A percentile compares a stretch with the other conserved stretches of the same genome.
Evolutionary conservation across 768 basidiomycete genomes (phyloP).

Genomic region (Podaxis sp.): DNA sequence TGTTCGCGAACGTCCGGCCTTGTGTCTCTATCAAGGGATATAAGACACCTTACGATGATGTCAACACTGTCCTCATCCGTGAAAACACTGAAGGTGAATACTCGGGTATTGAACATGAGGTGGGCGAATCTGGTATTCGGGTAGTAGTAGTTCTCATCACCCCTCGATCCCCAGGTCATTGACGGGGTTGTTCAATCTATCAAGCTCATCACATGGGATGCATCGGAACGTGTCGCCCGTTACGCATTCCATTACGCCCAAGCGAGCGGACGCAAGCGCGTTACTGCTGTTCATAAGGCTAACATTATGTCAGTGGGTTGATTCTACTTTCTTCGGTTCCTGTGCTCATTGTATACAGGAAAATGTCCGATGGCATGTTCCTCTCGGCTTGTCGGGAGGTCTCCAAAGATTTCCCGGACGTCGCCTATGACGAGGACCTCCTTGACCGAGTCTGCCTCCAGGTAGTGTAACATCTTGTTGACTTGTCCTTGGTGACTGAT

Average conservation of each 20-base stretch:
- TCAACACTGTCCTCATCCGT: conserved; percentile 96
- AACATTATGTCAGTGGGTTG: conserved; percentile 84
- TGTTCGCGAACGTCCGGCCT: conserved; percentile 98
- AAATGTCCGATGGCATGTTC: conserved; percentile 99
- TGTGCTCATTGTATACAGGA: conserved; percentile 50
- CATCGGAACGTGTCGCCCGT: conserved; percentile 96
- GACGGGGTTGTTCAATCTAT: conserved; percentile 99
- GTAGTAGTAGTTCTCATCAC: background rate
- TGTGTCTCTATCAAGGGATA: conserved; percentile 94
- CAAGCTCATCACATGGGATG: conserved; percentile 99
- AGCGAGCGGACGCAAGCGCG: conserved; percentile 80
- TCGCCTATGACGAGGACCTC: conserved; percentile 95
- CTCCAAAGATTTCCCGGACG: conserved; percentile 91
- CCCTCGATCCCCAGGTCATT: conserved; percentile 59
- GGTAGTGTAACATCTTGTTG: conserved; percentile 38
- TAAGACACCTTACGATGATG: conserved; percentile 98
- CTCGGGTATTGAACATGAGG: conserved; percentile 99
- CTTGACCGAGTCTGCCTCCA: conserved; percentile 95
- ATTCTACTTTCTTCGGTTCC: background rate
- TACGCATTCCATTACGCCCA: conserved; percentile 99
- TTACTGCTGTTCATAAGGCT: conserved; percentile 99
- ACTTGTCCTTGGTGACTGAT: background rate
- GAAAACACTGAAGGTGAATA: conserved; percentile 99
- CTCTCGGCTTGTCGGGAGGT: conserved; percentile 95
- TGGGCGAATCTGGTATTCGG: conserved; percentile 27